Evolutionary conservation across 441 rosid genomes (phyloP).

Genomic region (Geranium incanum): DNA sequence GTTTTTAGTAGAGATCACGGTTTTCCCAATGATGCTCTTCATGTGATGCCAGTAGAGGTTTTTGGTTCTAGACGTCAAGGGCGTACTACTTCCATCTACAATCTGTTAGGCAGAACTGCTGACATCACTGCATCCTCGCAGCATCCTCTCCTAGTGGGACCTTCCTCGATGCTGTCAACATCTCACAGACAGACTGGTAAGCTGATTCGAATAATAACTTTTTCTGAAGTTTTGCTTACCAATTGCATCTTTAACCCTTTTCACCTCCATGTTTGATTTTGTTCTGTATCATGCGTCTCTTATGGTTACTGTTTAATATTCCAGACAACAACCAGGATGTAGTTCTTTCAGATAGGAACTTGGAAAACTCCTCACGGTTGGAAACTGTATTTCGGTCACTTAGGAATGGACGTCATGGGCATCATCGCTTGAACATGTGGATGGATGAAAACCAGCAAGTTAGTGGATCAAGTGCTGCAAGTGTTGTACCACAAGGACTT

Average conservation of each 20-base stretch:
- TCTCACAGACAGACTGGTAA: slow-evolving; percentile 62
- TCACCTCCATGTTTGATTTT: slow-evolving; percentile 1
- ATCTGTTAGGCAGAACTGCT: slow-evolving; percentile 80
- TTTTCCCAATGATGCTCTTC: slow-evolving; percentile 84
- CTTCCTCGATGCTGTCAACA: slow-evolving; percentile 37
- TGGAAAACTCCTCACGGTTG: slow-evolving; percentile 48
- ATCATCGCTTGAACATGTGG: slow-evolving; percentile 93
- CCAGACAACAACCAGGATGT: slow-evolving; percentile 50
- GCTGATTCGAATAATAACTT: slow-evolving; percentile 4
- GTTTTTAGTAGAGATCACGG: slow-evolving; percentile 81
- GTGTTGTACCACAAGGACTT: slow-evolving; percentile 74
- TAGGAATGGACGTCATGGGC: slow-evolving; percentile 86
- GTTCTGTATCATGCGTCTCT: slow-evolving; percentile 16
- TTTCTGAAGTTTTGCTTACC: not conserved
- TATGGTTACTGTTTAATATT: slow-evolving; percentile 10
- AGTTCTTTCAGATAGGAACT: slow-evolving; percentile 48
- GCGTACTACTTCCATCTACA: slow-evolving; percentile 90
- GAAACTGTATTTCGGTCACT: slow-evolving; percentile 86
- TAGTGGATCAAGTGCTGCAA: slow-evolving; percentile 67
- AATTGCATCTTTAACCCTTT: not conserved
- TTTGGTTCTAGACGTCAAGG: slow-evolving; percentile 97
- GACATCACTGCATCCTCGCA: slow-evolving; percentile 58
- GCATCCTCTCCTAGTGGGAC: slow-evolving; percentile 87
- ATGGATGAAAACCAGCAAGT: slow-evolving; percentile 78
- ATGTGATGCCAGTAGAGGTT: slow-evolving; percentile 96